Evolutionary conservation across 345 rosid genomes (phyloP).

Genomic region (Garcia nutans): DNA sequence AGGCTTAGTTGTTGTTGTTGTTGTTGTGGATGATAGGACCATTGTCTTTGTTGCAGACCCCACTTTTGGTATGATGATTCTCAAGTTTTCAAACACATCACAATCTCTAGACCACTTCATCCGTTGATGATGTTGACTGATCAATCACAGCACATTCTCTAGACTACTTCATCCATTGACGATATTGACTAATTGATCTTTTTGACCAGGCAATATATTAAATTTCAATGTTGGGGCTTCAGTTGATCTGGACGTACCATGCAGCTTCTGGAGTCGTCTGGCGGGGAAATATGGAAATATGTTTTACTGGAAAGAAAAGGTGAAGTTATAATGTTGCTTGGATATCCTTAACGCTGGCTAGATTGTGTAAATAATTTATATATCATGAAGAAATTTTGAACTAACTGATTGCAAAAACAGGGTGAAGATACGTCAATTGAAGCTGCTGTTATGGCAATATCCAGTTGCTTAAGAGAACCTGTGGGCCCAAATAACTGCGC

Average conservation of each 20-base stretch:
- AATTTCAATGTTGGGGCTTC: conserved; percentile 84
- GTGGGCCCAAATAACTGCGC: conserved; percentile 75
- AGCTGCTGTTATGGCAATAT: conserved; percentile 88
- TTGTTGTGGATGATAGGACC: conserved; percentile 86
- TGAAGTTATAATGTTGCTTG: conserved; percentile 12
- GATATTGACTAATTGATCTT: conserved; percentile 11
- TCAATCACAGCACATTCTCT: conserved; percentile 8
- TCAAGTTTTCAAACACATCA: conserved; percentile 5
- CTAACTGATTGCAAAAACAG: conserved; percentile 39
- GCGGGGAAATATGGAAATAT: conserved; percentile 66
- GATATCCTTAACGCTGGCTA: background rate
- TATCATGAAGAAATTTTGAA: conserved; percentile 1
- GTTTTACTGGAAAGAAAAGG: conserved; percentile 91
- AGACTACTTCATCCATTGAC: conserved; percentile 3
- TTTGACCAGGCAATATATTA: conserved; percentile 61
- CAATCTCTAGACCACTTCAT: background rate
- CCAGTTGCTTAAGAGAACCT: conserved; percentile 79
- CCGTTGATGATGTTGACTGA: conserved; percentile 14
- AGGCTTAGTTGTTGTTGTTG: no score
- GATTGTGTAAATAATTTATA: background rate
- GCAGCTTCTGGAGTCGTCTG: conserved; percentile 84
- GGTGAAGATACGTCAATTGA: conserved; percentile 91
- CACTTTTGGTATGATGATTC: conserved; percentile 59
- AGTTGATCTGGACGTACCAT: conserved; percentile 76
- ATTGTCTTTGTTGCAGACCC: conserved; percentile 91